phyloP scores from a whole-genome alignment of 2,329 filamentous ascomycete genomes.

The Byssoonygena ceratinophila region DNA sequence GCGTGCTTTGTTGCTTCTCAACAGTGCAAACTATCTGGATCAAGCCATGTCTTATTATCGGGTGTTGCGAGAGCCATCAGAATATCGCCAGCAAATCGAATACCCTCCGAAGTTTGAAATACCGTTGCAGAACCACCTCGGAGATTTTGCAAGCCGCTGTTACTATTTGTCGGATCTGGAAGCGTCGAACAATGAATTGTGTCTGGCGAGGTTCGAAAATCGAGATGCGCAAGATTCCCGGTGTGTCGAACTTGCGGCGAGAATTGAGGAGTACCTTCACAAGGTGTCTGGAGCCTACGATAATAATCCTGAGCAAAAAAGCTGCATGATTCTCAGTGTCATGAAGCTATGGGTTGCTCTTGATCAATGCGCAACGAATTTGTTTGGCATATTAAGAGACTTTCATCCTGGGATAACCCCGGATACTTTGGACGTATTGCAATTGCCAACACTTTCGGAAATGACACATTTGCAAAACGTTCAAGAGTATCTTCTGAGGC shows the following conservation, averaged over 20 bases:
- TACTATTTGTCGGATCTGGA: conserved; percentile 19
- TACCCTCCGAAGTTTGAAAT: not conserved
- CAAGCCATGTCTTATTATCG: conserved; percentile 4
- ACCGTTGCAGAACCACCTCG: conserved; percentile 1
- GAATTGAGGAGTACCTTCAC: conserved; percentile 31
- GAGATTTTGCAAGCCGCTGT: conserved; percentile 20
- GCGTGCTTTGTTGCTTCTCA: conserved; percentile 31
- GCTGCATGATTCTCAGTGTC: conserved; percentile 43
- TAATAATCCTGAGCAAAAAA: conserved; percentile 41
- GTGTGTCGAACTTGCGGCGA: conserved; percentile 26
- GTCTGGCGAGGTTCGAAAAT: conserved; percentile 1
- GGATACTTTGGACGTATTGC: conserved; percentile 45
- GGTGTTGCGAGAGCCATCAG: not conserved
- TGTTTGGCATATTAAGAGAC: conserved; percentile 40
- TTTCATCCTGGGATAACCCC: conserved; percentile 45
- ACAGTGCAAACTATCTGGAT: conserved; percentile 26
- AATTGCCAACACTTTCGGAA: conserved; percentile 39
- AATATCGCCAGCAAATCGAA: not conserved
- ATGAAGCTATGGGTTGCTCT: conserved; percentile 51
- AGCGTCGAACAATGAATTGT: conserved; percentile 15
- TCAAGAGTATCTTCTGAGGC: conserved; percentile 40
- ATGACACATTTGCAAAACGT: conserved; percentile 44
- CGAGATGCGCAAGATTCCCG: conserved; percentile 6
- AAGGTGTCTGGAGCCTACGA: conserved; percentile 32
- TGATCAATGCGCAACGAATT: conserved; percentile 39